phyloP scores from a whole-genome alignment of 2,329 filamentous ascomycete species.

The Fusarium succisae region DNA sequence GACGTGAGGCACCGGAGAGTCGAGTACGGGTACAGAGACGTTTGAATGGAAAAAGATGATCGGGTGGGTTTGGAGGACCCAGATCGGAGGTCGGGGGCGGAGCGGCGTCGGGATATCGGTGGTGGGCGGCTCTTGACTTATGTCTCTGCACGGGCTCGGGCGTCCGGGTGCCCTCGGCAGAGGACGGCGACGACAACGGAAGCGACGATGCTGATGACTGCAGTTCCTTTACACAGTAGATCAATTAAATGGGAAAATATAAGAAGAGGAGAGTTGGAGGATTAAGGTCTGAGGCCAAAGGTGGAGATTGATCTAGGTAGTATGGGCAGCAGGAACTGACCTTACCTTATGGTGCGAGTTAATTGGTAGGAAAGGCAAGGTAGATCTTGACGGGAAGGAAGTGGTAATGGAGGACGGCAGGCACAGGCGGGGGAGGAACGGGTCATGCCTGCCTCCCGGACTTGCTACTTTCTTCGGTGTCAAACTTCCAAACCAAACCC shows the following conservation, averaged over 20 bases:
- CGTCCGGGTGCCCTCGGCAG: slow-evolving; percentile 42
- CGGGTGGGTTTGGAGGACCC: slow-evolving; percentile 22
- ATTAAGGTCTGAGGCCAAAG: slow-evolving; percentile 22
- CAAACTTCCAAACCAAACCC: not conserved
- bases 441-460: slow-evolving; percentile 32
- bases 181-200: slow-evolving; percentile 34
- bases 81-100: slow-evolving; percentile 37
- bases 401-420: not conserved
- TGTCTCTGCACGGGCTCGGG: slow-evolving; percentile 43
- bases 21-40: slow-evolving; percentile 18
- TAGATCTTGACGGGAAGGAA: slow-evolving; percentile 5
- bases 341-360: slow-evolving; percentile 14
- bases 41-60: slow-evolving; percentile 2
- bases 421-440: slow-evolving; percentile 17
- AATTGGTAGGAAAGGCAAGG: slow-evolving; percentile 3
- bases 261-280: slow-evolving; percentile 22
- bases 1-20: slow-evolving; percentile 32
- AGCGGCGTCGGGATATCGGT: slow-evolving; percentile 32
- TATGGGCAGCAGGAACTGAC: not conserved
- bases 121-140: slow-evolving; percentile 29
- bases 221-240: not conserved
- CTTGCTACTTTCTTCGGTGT: slow-evolving; percentile 8
- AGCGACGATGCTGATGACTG: slow-evolving; percentile 3
- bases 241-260: slow-evolving; percentile 4
- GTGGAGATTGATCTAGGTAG: slow-evolving; percentile 21